Evolutionary conservation across 2,329 filamentous ascomycete species (phyloP).

Genomic region (Beauveria rudraprayagi): DNA sequence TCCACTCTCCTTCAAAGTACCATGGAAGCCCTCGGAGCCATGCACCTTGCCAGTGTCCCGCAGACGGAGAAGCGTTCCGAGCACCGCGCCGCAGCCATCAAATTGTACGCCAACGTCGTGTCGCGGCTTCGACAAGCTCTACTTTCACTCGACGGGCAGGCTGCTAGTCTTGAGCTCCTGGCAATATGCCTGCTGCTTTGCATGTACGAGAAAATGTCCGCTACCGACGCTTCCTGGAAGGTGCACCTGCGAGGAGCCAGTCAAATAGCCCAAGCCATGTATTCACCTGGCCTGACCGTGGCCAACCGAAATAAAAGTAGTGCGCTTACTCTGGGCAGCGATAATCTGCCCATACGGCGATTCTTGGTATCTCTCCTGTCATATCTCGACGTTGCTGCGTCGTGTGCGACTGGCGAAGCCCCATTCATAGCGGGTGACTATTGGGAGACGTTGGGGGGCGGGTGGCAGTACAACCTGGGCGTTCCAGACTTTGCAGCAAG

Average conservation of each 20-base stretch:
- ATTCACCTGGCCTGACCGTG: conserved; percentile 6
- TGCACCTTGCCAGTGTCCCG: conserved; percentile 32
- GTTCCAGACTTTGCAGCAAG: conserved; percentile 13
- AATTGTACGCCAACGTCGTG: conserved; percentile 29
- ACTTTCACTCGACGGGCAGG: conserved; percentile 21
- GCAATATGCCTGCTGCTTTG: conserved; percentile 17
- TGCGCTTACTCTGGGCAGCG: not conserved
- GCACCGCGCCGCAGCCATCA: conserved; percentile 30
- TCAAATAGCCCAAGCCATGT: conserved; percentile 24
- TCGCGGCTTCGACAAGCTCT: conserved; percentile 16
- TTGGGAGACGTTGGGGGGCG: conserved; percentile 28
- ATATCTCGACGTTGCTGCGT: conserved; percentile 30
- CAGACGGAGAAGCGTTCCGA: conserved; percentile 21
- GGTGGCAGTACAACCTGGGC: conserved; percentile 26
- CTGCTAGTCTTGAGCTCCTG: conserved; percentile 17
- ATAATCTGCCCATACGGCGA: conserved; percentile 12
- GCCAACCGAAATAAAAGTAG: not conserved
- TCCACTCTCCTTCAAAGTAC: conserved; percentile 29
- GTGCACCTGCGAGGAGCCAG: conserved; percentile 30
- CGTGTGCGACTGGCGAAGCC: conserved; percentile 28
- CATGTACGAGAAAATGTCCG: conserved; percentile 14
- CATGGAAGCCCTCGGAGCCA: conserved; percentile 31
- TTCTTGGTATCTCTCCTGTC: conserved; percentile 31
- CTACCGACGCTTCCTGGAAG: conserved; percentile 24
- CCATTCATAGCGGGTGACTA: conserved; percentile 30